Evolutionary conservation across 345 rosid genomes (phyloP).

Genomic region (Pistacia integerrima): DNA sequence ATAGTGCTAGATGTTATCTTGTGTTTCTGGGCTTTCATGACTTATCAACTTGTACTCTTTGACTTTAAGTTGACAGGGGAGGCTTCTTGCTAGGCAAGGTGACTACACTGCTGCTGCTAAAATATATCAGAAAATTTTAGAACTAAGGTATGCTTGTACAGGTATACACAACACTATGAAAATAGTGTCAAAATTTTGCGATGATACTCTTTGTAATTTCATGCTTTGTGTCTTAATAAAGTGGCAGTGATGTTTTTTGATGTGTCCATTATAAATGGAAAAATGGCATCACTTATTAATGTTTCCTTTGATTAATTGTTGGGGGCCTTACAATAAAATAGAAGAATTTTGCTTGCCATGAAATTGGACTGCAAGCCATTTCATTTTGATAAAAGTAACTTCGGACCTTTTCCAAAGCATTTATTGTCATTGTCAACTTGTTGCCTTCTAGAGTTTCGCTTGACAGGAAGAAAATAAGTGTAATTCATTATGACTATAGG

Average conservation of each 20-base stretch:
- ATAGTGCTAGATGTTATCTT: not conserved
- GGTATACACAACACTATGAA: not conserved
- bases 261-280: not conserved
- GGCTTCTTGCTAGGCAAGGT: slow-evolving; percentile 72
- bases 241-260: not conserved
- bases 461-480: not conserved
- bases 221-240: not conserved
- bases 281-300: not conserved
- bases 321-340: not conserved
- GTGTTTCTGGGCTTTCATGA: slow-evolving; percentile 2
- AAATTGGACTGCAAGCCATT: not conserved
- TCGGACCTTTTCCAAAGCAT: not conserved
- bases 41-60: slow-evolving; percentile 45
- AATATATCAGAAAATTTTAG: slow-evolving; percentile 72
- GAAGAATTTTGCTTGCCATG: not conserved
- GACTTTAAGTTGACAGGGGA: slow-evolving; percentile 99
- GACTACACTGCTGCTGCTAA: slow-evolving; percentile 66
- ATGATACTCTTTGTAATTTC: not conserved
- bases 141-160: slow-evolving; percentile 64
- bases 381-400: not conserved
- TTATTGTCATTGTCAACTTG: not conserved
- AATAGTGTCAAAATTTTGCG: slow-evolving; percentile 2
- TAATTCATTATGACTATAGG: not conserved
- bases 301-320: not conserved
- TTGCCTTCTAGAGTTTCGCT: not conserved